These are phyloP conservation scores for Oryza longistaminata DNA, from an alignment of 176 grass and related monocot genomes.

Conservation along the genomic window DNA sequence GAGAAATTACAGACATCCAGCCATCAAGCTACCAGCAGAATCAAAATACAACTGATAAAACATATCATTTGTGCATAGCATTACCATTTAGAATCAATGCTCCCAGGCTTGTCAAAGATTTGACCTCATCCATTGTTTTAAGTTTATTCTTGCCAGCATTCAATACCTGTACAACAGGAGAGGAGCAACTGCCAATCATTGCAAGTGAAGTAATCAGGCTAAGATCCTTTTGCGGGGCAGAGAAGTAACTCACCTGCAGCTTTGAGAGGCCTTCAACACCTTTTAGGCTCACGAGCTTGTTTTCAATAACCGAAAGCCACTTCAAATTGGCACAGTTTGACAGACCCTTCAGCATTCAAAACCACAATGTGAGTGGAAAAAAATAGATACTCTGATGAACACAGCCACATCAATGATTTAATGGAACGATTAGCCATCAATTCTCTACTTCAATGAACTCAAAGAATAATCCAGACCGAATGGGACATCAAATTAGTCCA, in stretches of 20 bases:
- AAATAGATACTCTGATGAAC: not conserved
- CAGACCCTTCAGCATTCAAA: slow-evolving; percentile 49
- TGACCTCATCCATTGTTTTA: slow-evolving; percentile 60
- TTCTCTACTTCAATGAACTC: not conserved
- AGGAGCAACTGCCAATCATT: not conserved
- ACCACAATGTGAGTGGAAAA: not conserved
- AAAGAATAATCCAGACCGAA: not conserved
- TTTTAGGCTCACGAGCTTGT: slow-evolving; percentile 89
- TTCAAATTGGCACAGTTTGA: slow-evolving; percentile 74
- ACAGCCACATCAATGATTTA: not conserved
- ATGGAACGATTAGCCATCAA: not conserved
- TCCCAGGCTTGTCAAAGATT: slow-evolving; percentile 61
- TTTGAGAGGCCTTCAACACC: slow-evolving; percentile 72
- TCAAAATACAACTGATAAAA: not conserved
- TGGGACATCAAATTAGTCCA: not conserved
- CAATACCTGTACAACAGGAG: slow-evolving; percentile 49
- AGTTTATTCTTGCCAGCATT: slow-evolving; percentile 87
- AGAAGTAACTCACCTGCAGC: slow-evolving; percentile 51
- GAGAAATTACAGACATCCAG: slow-evolving; percentile 15
- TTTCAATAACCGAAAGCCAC: slow-evolving; percentile 77
- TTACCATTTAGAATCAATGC: slow-evolving; percentile 91
- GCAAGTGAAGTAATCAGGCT: not conserved
- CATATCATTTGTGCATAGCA: not conserved
- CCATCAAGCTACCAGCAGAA: not conserved
- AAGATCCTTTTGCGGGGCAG: not conserved